These are phyloP conservation scores for Ogataea hybrid DNA, from an alignment of 1,139 yeast genomes.

Conservation along the genomic window DNA sequence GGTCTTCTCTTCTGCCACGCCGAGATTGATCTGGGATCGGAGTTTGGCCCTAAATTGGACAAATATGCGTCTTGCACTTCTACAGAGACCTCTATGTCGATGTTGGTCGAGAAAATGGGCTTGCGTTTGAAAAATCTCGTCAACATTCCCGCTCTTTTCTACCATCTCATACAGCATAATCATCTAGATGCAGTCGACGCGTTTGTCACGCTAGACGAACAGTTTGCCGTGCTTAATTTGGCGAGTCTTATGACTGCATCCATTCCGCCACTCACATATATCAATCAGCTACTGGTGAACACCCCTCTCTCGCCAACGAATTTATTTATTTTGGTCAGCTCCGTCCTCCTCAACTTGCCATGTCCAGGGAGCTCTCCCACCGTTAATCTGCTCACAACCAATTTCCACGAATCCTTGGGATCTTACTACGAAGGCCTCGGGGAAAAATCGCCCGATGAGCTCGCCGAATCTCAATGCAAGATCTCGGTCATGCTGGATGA, in stretches of 20 bases:
- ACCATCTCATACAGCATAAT: no score
- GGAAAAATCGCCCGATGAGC: conserved; percentile 7
- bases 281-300: conserved; percentile 22
- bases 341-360: conserved; percentile 11
- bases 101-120: conserved; percentile 4
- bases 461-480: conserved; percentile 9
- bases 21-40: conserved; percentile 2
- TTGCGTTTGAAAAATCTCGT: neutral
- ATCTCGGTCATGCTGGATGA: conserved; percentile 20
- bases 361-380: conserved; percentile 1
- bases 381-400: conserved; percentile 19
- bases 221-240: neutral
- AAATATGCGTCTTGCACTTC: neutral
- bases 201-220: conserved; percentile 5
- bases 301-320: conserved; percentile 10
- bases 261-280: conserved; percentile 18
- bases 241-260: neutral
- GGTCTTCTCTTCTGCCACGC: conserved; percentile 5
- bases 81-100: neutral
- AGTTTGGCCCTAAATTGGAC: conserved; percentile 3
- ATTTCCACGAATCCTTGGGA: conserved; percentile 15
- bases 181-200: conserved; percentile 4
- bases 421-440: conserved; percentile 11
- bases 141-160: conserved; percentile 1
- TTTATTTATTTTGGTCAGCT: conserved; percentile 20